Evolutionary conservation across 805 yeast genomes (phyloP).

Genomic region (Candida andamanensis): DNA sequence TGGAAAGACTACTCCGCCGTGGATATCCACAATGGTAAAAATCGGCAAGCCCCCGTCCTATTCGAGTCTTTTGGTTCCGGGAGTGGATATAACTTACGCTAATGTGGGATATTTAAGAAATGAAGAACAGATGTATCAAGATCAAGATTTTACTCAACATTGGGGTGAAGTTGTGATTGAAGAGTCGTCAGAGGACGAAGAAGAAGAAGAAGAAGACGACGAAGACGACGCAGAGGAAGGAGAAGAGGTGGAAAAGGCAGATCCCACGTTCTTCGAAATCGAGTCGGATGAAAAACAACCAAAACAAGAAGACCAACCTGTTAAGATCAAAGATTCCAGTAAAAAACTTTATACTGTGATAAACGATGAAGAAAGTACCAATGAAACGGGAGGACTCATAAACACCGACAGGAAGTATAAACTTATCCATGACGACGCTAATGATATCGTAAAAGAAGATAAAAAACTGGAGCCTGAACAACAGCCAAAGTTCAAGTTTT

Average conservation of each 20-base stretch:
- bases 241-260: constrained; percentile 53
- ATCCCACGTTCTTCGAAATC: constrained; percentile 17
- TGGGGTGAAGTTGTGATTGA: constrained; percentile 41
- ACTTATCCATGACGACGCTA: too few species aligned
- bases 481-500: too few species aligned
- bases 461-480: background rate
- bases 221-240: constrained; percentile 29
- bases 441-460: constrained; percentile 3
- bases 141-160: constrained; percentile 11
- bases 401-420: constrained; percentile 5
- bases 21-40: constrained; percentile 66
- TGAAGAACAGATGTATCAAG: constrained; percentile 12
- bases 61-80: constrained; percentile 55
- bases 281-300: constrained; percentile 1
- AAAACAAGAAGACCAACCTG: too few species aligned
- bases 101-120: constrained; percentile 28
- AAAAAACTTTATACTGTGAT: constrained; percentile 13
- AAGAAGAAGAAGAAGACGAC: constrained; percentile 45
- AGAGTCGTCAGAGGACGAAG: constrained; percentile 49
- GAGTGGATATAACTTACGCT: constrained; percentile 31
- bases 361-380: too few species aligned
- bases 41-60: constrained; percentile 85
- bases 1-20: constrained; percentile 57
- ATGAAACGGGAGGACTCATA: too few species aligned
- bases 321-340: too few species aligned